Conservation (phyloP, 75 land plant species). For the Chamaecyparis obtusa region DNA sequence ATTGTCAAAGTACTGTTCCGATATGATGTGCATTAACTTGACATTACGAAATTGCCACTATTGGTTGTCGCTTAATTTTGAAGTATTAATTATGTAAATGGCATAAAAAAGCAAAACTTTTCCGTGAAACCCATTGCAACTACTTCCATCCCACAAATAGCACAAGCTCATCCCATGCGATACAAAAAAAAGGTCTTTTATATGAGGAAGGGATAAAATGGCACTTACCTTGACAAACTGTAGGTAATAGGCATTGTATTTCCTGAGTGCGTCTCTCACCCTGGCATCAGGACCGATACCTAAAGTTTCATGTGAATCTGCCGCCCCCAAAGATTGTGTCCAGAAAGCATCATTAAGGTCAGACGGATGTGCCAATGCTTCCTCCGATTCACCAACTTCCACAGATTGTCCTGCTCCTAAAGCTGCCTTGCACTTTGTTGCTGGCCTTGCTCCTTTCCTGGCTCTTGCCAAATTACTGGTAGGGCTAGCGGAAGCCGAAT, state of each 20-base stretch:
- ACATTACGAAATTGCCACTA: not conserved
- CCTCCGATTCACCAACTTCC: not conserved
- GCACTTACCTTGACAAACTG: conserved; percentile 63
- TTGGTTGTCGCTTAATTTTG: not conserved
- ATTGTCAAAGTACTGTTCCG: not conserved
- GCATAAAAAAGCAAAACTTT: too few relatives aligned
- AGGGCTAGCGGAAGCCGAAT: not conserved
- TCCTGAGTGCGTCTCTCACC: conserved; percentile 62
- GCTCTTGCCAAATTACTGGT: too few relatives aligned
- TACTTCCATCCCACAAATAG: not conserved
- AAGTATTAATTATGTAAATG: not conserved
- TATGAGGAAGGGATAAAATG: not conserved
- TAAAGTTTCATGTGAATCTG: not conserved
- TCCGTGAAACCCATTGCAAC: not conserved
- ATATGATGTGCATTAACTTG: not conserved
- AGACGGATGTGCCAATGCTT: not conserved
- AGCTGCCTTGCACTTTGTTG: not conserved
- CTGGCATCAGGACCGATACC: conserved; percentile 14
- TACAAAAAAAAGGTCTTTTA: not conserved
- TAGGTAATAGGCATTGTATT: conserved; percentile 63
- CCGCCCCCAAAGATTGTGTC: not conserved
- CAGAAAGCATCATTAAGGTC: not conserved
- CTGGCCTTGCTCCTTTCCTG: not conserved
- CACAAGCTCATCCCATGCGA: not conserved
- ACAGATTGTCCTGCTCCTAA: not conserved